Base-by-base conservation (phyloP, 2,329 filamentous ascomycete species). In the Pestalotiopsis sp. region DNA sequence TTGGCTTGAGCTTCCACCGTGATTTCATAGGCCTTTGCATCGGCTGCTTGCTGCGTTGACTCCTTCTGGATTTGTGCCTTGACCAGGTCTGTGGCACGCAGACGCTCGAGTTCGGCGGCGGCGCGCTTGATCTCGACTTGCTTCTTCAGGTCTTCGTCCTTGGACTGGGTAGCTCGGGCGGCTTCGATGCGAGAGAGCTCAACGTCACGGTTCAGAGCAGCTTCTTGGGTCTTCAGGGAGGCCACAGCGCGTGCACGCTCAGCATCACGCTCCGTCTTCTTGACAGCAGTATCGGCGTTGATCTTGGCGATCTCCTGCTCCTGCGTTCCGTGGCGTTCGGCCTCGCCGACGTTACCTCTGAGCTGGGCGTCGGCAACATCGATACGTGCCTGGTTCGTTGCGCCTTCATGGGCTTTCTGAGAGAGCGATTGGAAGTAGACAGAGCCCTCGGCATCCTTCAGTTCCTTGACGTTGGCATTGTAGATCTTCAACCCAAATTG, bases 241-340 rank as follows among this genome's bases (percentile, higher is more conserved):
- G 93, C 92, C 77, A 96, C 93, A 58, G 94, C 94, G 61, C 87
- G 82, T 2, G 93, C 92, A 70, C 93, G 93, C 81, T 96, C 93
- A 60, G 92, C 91, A 77, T 95, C 94, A 64, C 93, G 90, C 77
- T 95, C 90, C 0, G 93, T 96, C 83, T 95, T 94, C 70, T 93
- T 87, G 1, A 96, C 92, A 1, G 93, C 93, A 1, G 93, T 97
- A 74, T 93, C 90, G 72, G 68, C 93, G 79, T 95, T 89, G 81
- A 97, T 97, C 83, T 94, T 95, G 74, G 93, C 93, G 57, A 97
- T 92, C 76, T 95, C 92, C 67, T 94, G 92, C 78, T 96, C 94
- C 71, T 94, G 92, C 75, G 93, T 87, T 71, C 93, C 93, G 75
- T 90, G 88, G 75, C 93, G 92, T 78, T 94, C 86, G 27, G 93